Conservation (phyloP, 192 early-diverging fungal genomes). For the Diversispora eburnea region DNA sequence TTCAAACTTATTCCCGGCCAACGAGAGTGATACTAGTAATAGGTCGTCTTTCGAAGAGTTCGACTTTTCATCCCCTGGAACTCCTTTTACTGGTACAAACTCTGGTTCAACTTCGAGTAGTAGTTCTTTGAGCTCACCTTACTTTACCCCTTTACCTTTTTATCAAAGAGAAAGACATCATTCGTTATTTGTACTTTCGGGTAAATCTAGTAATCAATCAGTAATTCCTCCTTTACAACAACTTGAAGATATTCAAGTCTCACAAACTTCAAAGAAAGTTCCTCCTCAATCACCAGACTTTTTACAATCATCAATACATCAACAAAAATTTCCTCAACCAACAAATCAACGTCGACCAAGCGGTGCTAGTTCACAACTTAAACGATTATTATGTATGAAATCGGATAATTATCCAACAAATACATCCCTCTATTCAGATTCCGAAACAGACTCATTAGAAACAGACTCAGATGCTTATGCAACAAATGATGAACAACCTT, state of each 20-base stretch:
- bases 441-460: slow-evolving; percentile 26
- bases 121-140: slow-evolving; percentile 21
- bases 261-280: neutral
- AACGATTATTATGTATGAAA: slow-evolving; percentile 15
- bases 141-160: slow-evolving; percentile 1
- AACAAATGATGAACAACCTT: slow-evolving; percentile 25
- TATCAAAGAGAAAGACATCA: slow-evolving; percentile 25
- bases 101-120: slow-evolving; percentile 20
- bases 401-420: slow-evolving; percentile 24
- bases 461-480: slow-evolving; percentile 22
- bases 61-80: slow-evolving; percentile 18
- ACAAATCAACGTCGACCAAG: slow-evolving; percentile 17
- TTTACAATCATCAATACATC: neutral
- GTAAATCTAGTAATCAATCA: neutral
- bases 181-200: slow-evolving; percentile 25
- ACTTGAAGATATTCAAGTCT: neutral
- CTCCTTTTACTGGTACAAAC: neutral
- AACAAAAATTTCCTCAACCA: slow-evolving; percentile 8
- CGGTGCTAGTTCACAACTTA: slow-evolving; percentile 26
- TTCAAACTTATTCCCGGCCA: neutral
- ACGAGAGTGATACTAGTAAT: slow-evolving; percentile 21
- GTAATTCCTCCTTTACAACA: neutral
- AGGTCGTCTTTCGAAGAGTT: slow-evolving; percentile 26
- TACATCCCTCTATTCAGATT: slow-evolving; percentile 22
- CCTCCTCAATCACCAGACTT: neutral